Evolutionary conservation across 208 protist genomes (phyloP).

Genomic region (Entamoeba dispar): DNA sequence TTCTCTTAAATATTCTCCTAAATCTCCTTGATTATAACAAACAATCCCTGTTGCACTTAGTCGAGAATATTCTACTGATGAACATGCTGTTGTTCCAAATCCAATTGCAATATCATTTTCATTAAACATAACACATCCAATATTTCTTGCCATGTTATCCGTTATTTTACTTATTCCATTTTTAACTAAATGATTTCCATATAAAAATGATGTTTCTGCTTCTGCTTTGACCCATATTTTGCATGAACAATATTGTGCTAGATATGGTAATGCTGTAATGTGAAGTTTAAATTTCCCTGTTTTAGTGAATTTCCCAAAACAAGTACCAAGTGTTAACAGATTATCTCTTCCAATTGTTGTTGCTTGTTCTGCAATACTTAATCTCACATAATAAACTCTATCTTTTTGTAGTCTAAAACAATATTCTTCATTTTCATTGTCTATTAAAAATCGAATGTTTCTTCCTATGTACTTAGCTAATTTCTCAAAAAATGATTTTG

Average conservation of each 20-base stretch:
- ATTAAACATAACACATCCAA: conserved; percentile 31
- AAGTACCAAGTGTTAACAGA: conserved; percentile 7
- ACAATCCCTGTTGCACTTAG: conserved; percentile 25
- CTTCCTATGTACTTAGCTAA: conserved; percentile 19
- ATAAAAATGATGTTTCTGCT: conserved; percentile 89
- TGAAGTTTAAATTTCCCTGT: conserved; percentile 21
- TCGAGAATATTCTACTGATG: conserved; percentile 19
- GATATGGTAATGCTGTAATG: conserved; percentile 12
- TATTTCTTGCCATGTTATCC: conserved; percentile 63
- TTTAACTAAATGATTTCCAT: conserved; percentile 89
- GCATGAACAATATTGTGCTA: conserved; percentile 40
- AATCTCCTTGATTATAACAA: conserved; percentile 35
- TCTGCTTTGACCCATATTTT: conserved; percentile 97
- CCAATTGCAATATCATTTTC: conserved; percentile 35
- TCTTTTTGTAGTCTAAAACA: conserved; percentile 19
- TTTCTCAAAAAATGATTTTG: conserved; percentile 21
- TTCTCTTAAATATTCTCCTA: conserved; percentile 38
- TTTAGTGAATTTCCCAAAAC: conserved; percentile 29
- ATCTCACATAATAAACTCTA: conserved; percentile 20
- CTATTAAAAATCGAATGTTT: conserved; percentile 17
- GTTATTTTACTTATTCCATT: conserved; percentile 83
- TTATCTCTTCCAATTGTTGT: conserved; percentile 2
- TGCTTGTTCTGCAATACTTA: conserved; percentile 2
- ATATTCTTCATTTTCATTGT: conserved; percentile 17
- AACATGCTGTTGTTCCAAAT: conserved; percentile 32